These are phyloP conservation scores for Przewalskia tangutica DNA, from an alignment of 257 asterid genomes.

Conservation along the genomic window DNA sequence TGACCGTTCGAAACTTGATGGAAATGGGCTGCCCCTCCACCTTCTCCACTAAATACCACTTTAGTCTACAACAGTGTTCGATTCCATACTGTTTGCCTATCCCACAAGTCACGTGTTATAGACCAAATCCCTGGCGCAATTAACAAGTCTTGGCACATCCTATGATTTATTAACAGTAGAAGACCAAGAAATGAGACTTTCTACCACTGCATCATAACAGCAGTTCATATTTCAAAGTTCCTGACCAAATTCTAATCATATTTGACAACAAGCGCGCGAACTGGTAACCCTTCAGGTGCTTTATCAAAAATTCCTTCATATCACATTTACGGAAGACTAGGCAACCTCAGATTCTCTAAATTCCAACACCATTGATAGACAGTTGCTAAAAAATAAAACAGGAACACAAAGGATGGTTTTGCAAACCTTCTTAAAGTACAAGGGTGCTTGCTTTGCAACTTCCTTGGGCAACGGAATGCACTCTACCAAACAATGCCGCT, in stretches of 20 bases:
- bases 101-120: background rate
- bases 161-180: background rate
- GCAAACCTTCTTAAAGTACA: slow-evolving; percentile 85
- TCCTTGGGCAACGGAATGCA: slow-evolving; percentile 79
- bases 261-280: background rate
- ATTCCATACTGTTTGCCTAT: background rate
- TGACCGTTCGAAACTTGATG: background rate
- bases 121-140: background rate
- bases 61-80: background rate
- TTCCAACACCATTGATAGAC: background rate
- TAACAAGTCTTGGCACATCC: background rate
- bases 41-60: background rate
- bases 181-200: background rate
- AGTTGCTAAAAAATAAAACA: background rate
- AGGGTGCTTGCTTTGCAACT: slow-evolving; percentile 81
- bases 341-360: background rate
- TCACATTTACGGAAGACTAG: background rate
- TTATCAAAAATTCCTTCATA: background rate
- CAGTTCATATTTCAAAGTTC: background rate
- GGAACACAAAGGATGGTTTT: background rate
- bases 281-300: background rate
- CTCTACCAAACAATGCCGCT: slow-evolving; percentile 85
- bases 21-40: background rate
- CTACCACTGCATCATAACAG: background rate
- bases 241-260: background rate